Base-by-base conservation (phyloP, 139 green algal species). In the Chlamydomonas asymmetrica region DNA sequence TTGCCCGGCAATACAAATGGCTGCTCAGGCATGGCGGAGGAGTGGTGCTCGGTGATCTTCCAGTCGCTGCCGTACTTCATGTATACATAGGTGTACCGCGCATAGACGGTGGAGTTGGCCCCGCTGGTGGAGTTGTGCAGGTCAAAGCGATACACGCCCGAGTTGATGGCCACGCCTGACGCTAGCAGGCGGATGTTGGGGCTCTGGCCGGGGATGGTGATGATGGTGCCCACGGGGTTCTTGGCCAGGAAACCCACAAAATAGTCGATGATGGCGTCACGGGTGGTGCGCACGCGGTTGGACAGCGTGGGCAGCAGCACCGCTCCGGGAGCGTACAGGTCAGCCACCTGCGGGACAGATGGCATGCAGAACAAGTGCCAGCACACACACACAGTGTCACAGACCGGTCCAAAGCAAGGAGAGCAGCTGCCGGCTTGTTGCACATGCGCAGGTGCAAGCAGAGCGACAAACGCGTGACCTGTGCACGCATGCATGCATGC, bases 291-390 rank as follows among this genome's bases (percentile, higher is more conserved):
- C 22, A 66, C 35, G 9, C 23, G 38, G 69, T 75, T 61, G 27
- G 69, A 75, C 8, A 75, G 34, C n/a, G 69, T 75, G 34, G 69
- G 69, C 69, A 75, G 69, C 29, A 75, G 69, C 7, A 75, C 69
- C 23, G 48, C 69, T 20, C 23, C 35, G 40, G 48, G 49, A 7
- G 69, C 52, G 37, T 75, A 75, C 7, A 75, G 34, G 50, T 37
- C 54, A 18, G 52, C 69, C 43, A 63, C 43, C 6, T 29, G 50
- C 22, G 50, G 50, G n/a, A n/a, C n/a, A n/a, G n/a, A n/a, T n/a
- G n/a, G n/a, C n/a, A n/a, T n/a, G n/a, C n/a, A n/a, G n/a, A n/a
- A n/a, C n/a, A n/a, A n/a, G n/a, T n/a, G n/a, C n/a, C n/a, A n/a
- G n/a, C n/a, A n/a, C n/a, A n/a, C n/a, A n/a, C n/a, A n/a, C n/a